Evolutionary conservation across 2,329 filamentous ascomycete genomes (phyloP), one percentile per base, ranked within the genome.

Genomic region (Colletotrichum eremochloae): DNA sequence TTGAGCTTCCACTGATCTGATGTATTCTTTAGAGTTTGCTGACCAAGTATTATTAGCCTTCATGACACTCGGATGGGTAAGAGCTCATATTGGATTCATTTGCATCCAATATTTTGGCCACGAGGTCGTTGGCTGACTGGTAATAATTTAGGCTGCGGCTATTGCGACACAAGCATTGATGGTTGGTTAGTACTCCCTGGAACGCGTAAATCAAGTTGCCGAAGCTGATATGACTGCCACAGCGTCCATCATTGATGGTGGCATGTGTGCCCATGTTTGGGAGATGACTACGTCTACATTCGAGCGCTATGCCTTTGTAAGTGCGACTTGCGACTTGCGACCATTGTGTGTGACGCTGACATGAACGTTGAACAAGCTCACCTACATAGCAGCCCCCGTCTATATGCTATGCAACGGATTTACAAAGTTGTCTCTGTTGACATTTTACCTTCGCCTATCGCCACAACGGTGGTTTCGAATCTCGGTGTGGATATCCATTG

Each of bases 391-490:
- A 0, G 74, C 76, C 0, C 75, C 76, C 8, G 73, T 83, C 33
- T 84, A 81, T 65, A 78, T 81, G n/a, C 68, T 80, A 20, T 79
- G 80, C 46, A 79, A 79, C 15, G 79, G 78, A 2, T 77, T 81
- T 24, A 79, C 81, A 15, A 85, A 84, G 58, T 33, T 83, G 3
- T 79, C 82, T 0, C 79, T 85, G 5, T 78, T 84, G 5, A 76
- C 81, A 6, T 82, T 84, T 55, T 84, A 84, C 63, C 75, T 80
- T 15, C 78, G 78, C 12, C 75, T 85, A 1, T 82, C 81, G 1
- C 81, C 82, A 0, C 79, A 80, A 24, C 75, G 53, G 31, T 78
- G 78, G 75, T 83, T 82, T 63, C 80, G 79, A 11, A 66, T 75
- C 3, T 75, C 77, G 0, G 76, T 80, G 9, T 82, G 79, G 75